Evolutionary conservation across 2,329 filamentous ascomycete genomes (phyloP), one percentile per base, ranked within the genome.

Genomic region (Ophiocordyceps australis): DNA sequence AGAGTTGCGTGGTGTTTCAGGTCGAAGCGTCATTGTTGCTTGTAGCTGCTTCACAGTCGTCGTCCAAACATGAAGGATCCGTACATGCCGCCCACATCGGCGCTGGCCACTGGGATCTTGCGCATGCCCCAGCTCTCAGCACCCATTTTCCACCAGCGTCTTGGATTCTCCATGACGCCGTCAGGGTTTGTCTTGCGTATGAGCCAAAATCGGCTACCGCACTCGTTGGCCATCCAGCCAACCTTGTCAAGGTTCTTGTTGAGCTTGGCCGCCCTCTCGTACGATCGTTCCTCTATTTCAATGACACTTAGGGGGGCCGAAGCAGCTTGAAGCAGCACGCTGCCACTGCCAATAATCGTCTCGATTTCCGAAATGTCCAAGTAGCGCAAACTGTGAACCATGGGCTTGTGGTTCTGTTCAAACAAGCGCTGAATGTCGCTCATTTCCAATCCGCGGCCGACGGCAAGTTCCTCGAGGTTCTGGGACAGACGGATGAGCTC

Each of bases 11-110:
- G n/a, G n/a, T n/a, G n/a, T n/a, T n/a, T n/a, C n/a, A n/a, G n/a
- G n/a, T n/a, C n/a, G n/a, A n/a, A n/a, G n/a, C n/a, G n/a, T n/a
- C n/a, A n/a, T n/a, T n/a, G n/a, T n/a, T n/a, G n/a, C n/a, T n/a
- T n/a, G n/a, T n/a, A 22, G 14, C 26, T 38, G 28, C 20, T 16
- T 55, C 47, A 71, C 29, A 71, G 46, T 41, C 63, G 61, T 36
- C 64, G 53, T 40, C 64, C 64, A 50, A 71, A 72, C 66, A 72
- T 72, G 40, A 65, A 71, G 14, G 57, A 65, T 14, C 89, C 89
- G 44, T 95, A 94, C 43, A 92, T 91, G 33, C 82, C 82, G 39
- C 93, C 89, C 15, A 95, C 78, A 48, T 95, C 86, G 27, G 85
- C 81, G 42, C 73, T 70, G 15, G 79, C 82, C 37, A 95, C 75